These are phyloP conservation scores for Pleodorina starrii DNA, from an alignment of 139 green algal species.

Conservation along the genomic window DNA sequence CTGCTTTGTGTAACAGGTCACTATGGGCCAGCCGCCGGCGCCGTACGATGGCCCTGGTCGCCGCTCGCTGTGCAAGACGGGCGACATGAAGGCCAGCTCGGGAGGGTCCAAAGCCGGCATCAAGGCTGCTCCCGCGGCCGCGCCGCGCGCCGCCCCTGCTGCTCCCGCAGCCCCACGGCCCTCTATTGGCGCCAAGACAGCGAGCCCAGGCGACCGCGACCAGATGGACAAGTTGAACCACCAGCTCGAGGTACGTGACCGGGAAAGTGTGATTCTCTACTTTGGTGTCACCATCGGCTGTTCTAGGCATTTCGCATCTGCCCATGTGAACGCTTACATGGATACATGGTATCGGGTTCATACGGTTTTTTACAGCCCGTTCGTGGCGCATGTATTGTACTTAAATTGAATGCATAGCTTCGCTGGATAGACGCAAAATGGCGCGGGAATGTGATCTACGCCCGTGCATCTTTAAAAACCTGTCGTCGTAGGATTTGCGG, in stretches of 20 bases:
- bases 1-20: background rate
- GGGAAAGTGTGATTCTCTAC: background rate
- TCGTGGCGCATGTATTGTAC: too few species aligned
- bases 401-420: too few species aligned
- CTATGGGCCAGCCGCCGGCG: conserved; percentile 56
- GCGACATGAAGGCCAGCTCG: conserved; percentile 62
- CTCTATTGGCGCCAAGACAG: background rate
- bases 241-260: conserved; percentile 38
- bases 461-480: too few species aligned
- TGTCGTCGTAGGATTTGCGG: conserved; percentile 57
- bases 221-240: conserved; percentile 49
- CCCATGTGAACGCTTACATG: too few species aligned
- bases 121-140: conserved; percentile 15
- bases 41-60: conserved; percentile 75
- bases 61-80: conserved; percentile 72
- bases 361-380: too few species aligned
- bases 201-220: conserved; percentile 39
- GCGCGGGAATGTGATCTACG: too few species aligned
- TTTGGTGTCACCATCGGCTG: too few species aligned
- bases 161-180: background rate
- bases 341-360: too few species aligned
- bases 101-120: conserved; percentile 22
- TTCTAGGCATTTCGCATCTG: too few species aligned
- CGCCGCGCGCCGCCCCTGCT: conserved; percentile 11
- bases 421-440: too few species aligned